phyloP scores from a whole-genome alignment of 2,329 filamentous ascomycete genomes.

The Exophiala mesophila region DNA sequence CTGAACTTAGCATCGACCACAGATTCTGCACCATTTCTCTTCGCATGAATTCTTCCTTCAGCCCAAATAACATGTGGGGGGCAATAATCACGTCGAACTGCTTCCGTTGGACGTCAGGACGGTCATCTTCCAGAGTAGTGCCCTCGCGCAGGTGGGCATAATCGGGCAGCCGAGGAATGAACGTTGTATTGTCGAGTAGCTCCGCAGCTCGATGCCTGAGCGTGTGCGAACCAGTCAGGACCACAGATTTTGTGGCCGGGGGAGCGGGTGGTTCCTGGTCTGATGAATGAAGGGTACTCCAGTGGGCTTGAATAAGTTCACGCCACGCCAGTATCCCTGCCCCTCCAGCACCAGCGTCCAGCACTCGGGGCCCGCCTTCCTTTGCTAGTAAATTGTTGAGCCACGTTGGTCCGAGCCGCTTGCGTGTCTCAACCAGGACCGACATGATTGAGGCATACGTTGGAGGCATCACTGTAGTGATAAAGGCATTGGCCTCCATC shows the following conservation, averaged over 20 bases:
- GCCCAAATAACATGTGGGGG: slow-evolving; percentile 71
- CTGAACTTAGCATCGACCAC: slow-evolving; percentile 77
- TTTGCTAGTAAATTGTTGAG: slow-evolving; percentile 52
- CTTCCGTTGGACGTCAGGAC: slow-evolving; percentile 58
- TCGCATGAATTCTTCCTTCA: slow-evolving; percentile 70
- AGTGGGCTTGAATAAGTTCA: slow-evolving; percentile 74
- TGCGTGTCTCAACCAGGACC: slow-evolving; percentile 55
- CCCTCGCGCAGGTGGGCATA: slow-evolving; percentile 62
- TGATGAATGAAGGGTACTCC: slow-evolving; percentile 57
- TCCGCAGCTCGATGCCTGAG: slow-evolving; percentile 70
- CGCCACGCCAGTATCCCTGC: slow-evolving; percentile 59
- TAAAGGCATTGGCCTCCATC: slow-evolving; percentile 57
- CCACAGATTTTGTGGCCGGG: slow-evolving; percentile 69
- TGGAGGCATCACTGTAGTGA: slow-evolving; percentile 57
- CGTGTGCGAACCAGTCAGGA: slow-evolving; percentile 69
- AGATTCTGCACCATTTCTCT: slow-evolving; percentile 79
- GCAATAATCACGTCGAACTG: slow-evolving; percentile 86
- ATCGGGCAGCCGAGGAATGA: slow-evolving; percentile 86
- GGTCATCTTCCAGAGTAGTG: slow-evolving; percentile 54
- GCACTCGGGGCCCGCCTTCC: slow-evolving; percentile 52
- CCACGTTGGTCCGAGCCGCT: slow-evolving; percentile 56
- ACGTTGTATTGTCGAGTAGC: slow-evolving; percentile 82
- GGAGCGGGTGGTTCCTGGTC: slow-evolving; percentile 39
- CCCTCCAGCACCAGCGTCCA: slow-evolving; percentile 59
- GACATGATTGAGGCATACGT: slow-evolving; percentile 56